Percentiles rank a stretch among this genome's conserved stretches.
Conservation (phyloP, 805 yeast species). For the Lachancea mirantina region DNA sequence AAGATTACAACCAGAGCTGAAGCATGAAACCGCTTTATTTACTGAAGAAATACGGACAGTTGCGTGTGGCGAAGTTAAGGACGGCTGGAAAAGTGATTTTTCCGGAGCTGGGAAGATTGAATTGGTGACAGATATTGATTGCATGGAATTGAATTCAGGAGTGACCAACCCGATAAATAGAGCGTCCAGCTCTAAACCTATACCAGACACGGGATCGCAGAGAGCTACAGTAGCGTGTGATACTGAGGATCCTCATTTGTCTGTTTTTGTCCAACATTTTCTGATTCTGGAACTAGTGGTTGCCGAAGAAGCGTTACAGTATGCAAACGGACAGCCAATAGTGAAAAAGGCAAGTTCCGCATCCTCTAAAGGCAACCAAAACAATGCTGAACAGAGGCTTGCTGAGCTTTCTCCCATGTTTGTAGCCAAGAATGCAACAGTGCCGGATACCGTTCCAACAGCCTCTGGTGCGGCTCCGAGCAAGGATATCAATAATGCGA, state of each 20-base stretch:
- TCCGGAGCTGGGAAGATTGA: slow-evolving; percentile 72
- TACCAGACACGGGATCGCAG: slow-evolving; percentile 21
- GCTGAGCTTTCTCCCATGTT: slow-evolving; percentile 40
- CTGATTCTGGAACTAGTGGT: slow-evolving; percentile 84
- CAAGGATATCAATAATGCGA: slow-evolving; percentile 6
- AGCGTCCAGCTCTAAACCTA: slow-evolving; percentile 35
- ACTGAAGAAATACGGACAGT: slow-evolving; percentile 70
- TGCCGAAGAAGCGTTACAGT: slow-evolving; percentile 74
- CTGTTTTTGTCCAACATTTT: slow-evolving; percentile 68
- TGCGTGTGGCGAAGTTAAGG: slow-evolving; percentile 70
- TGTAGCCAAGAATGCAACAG: slow-evolving; percentile 30
- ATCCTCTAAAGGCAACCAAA: slow-evolving; percentile 3
- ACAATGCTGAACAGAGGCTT: slow-evolving; percentile 33
- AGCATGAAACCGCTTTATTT: slow-evolving; percentile 39
- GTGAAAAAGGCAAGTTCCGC: slow-evolving; percentile 7
- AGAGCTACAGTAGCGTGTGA: slow-evolving; percentile 61
- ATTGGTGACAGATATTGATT: slow-evolving; percentile 61
- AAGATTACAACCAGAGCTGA: slow-evolving; percentile 26
- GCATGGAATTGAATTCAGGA: slow-evolving; percentile 52
- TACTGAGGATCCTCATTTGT: slow-evolving; percentile 71
- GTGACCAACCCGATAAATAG: slow-evolving; percentile 39
- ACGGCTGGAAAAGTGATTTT: slow-evolving; percentile 95
- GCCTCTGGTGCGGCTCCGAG: slow-evolving; percentile 12
- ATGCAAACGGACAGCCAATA: slow-evolving; percentile 29
- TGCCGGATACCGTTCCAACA: slow-evolving; percentile 15